These are phyloP conservation scores for Pseudogymnoascus sp. DNA, from an alignment of 2,329 filamentous ascomycete genomes.

Conservation along the genomic window DNA sequence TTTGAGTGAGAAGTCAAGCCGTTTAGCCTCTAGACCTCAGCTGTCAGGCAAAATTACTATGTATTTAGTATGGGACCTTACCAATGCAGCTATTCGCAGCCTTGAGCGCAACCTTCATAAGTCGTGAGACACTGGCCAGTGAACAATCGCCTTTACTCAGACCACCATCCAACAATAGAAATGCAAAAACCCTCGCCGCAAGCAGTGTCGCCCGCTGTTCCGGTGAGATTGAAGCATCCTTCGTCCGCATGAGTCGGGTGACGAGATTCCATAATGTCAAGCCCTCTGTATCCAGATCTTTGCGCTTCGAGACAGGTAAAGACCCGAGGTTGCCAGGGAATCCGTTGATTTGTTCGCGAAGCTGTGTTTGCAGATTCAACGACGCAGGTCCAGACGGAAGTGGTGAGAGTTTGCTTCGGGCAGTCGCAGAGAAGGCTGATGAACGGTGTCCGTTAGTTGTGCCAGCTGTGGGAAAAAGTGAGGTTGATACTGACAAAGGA, in stretches of 20 bases:
- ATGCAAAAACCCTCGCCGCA: constrained; percentile 49
- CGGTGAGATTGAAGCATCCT: constrained; percentile 15
- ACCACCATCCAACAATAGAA: constrained; percentile 55
- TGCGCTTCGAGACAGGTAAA: constrained; percentile 30
- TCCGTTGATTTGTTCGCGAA: constrained; percentile 34
- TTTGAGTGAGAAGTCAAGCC: constrained; percentile 51
- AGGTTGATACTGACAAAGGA: constrained; percentile 26
- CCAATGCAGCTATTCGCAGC: constrained; percentile 57
- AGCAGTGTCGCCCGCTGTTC: constrained; percentile 23
- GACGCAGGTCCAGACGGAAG: constrained; percentile 17
- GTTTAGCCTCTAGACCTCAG: constrained; percentile 25
- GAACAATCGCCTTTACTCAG: constrained; percentile 20
- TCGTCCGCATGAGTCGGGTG: constrained; percentile 42
- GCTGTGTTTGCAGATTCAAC: constrained; percentile 33
- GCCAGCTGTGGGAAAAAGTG: neutral
- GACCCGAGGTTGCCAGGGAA: constrained; percentile 29
- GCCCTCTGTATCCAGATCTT: constrained; percentile 48
- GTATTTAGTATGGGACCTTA: constrained; percentile 27
- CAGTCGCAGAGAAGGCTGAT: constrained; percentile 25
- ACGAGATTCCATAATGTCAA: constrained; percentile 61
- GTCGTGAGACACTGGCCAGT: constrained; percentile 41
- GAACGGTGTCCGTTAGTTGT: constrained; percentile 21
- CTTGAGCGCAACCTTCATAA: constrained; percentile 63
- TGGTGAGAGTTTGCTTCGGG: constrained; percentile 22
- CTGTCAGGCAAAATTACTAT: constrained; percentile 8